These are phyloP conservation scores for Lepidium sativum DNA, from an alignment of 345 rosid genomes.

Conservation along the genomic window DNA sequence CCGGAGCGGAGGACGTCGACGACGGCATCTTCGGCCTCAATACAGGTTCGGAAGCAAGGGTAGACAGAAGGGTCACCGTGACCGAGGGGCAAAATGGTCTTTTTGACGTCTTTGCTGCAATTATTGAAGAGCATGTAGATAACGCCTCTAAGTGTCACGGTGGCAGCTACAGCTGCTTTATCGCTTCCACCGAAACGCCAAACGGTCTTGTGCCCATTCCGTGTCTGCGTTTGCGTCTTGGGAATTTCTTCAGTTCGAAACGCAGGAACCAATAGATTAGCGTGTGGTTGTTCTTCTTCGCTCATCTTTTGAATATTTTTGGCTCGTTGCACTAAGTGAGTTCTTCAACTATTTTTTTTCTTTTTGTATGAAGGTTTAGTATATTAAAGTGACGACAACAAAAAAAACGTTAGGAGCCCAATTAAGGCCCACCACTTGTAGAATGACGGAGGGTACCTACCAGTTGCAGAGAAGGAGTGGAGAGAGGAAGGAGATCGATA, in stretches of 20 bases:
- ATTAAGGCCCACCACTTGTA: too few relatives aligned
- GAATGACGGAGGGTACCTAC: too few relatives aligned
- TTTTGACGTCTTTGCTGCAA: conserved; percentile 30
- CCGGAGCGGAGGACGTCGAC: conserved; percentile 44
- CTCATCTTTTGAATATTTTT: neutral
- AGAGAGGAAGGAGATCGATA: too few relatives aligned
- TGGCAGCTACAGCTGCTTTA: conserved; percentile 12
- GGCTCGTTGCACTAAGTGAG: too few relatives aligned
- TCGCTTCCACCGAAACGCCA: conserved; percentile 34
- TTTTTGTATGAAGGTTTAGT: too few relatives aligned
- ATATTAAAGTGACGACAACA: too few relatives aligned
- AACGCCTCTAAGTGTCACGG: conserved; percentile 35
- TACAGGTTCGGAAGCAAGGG: conserved; percentile 45
- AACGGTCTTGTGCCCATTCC: conserved; percentile 14
- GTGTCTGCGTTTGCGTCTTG: conserved; percentile 8
- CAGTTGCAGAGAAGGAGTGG: too few relatives aligned
- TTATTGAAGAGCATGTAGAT: conserved; percentile 31
- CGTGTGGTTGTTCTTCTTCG: conserved; percentile 19
- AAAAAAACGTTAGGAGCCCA: too few relatives aligned
- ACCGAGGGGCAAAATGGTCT: conserved; percentile 42
- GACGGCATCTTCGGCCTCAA: conserved; percentile 51
- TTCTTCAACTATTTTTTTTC: too few relatives aligned
- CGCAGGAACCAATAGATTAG: conserved; percentile 16
- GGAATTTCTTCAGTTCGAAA: conserved; percentile 6
- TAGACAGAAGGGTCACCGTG: conserved; percentile 73